These are phyloP conservation scores for Pontederia paniculata DNA, from an alignment of 176 grass and related monocot species.

Conservation along the genomic window DNA sequence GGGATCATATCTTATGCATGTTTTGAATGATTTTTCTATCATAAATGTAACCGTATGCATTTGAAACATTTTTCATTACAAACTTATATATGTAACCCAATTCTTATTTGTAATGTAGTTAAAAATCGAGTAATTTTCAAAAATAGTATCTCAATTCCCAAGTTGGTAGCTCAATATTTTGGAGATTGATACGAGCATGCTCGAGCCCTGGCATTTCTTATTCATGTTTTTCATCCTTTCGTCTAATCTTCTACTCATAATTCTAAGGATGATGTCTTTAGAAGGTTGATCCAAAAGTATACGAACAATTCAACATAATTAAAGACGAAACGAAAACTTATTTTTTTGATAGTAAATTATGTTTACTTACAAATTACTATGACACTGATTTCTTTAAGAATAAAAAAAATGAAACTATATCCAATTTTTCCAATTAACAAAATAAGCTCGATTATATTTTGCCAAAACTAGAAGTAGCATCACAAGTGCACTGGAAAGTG, in stretches of 20 bases:
- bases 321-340: background rate
- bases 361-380: background rate
- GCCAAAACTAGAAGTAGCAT: too few relatives aligned
- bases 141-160: too few relatives aligned
- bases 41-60: too few relatives aligned
- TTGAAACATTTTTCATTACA: too few relatives aligned
- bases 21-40: too few relatives aligned
- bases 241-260: constrained; percentile 21
- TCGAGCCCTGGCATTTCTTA: background rate
- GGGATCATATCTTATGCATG: too few relatives aligned
- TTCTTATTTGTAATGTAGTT: too few relatives aligned
- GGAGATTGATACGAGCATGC: constrained; percentile 17
- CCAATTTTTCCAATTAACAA: too few relatives aligned
- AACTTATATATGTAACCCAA: too few relatives aligned
- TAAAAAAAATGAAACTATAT: background rate
- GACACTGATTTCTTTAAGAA: background rate
- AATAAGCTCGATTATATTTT: background rate
- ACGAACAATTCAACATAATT: background rate
- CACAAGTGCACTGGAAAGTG: too few relatives aligned
- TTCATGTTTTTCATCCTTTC: constrained; percentile 17
- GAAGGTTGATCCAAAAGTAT: constrained; percentile 10
- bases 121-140: too few relatives aligned
- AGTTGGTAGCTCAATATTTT: too few relatives aligned
- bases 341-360: background rate
- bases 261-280: constrained; percentile 10